Evolutionary conservation across 352 stramenopile genomes (phyloP), one percentile per base, ranked within the genome.

Genomic region (Thalassiosira livingstoniorum): DNA sequence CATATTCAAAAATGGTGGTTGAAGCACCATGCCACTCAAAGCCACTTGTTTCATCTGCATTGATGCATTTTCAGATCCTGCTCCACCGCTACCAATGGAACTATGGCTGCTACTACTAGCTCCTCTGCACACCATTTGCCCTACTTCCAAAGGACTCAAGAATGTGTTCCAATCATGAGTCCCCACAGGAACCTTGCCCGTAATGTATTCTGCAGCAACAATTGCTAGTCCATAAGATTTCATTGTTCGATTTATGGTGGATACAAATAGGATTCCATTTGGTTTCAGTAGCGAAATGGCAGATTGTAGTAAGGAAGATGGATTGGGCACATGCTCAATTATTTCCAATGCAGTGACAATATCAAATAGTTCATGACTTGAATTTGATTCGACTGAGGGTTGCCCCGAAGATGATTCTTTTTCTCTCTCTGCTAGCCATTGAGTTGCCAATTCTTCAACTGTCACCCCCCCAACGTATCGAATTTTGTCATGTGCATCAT

Each of bases 91-190:
- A 75, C 37, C 29, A 75, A 47, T 10, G 4, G 4, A 13, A 47
- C 39, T 18, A 55, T 47, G 7, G 21, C 1, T 43, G 27, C 2
- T 29, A n/a, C 27, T 23, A 51, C 25, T 31, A 47, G 39, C 23
- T 21, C 15, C 62, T 37, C 23, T 27, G 23, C 57, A 75, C 35
- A 93, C 66, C 66, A 90, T 82, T n/a, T 34, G 42, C 39, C 75
- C 68, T 27, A 96, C 79, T 84, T 96, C 87, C 4, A 80, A 31
- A n/a, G 93, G 91, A 45, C 83, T 89, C 51, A 89, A 75, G 78
- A 96, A 97, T 68, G 92, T 84, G 61, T 91, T 78, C 93, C 93
- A 96, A 83, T 96, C 84, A 79, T 97, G 94, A 27, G 94, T 97
- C 25, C 92, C 92, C 21, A 90, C 37, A 15, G 93, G 93, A 47